Evolutionary conservation across 2,329 filamentous ascomycete genomes (phyloP).

Genomic region (Colletotrichum kahawae): DNA sequence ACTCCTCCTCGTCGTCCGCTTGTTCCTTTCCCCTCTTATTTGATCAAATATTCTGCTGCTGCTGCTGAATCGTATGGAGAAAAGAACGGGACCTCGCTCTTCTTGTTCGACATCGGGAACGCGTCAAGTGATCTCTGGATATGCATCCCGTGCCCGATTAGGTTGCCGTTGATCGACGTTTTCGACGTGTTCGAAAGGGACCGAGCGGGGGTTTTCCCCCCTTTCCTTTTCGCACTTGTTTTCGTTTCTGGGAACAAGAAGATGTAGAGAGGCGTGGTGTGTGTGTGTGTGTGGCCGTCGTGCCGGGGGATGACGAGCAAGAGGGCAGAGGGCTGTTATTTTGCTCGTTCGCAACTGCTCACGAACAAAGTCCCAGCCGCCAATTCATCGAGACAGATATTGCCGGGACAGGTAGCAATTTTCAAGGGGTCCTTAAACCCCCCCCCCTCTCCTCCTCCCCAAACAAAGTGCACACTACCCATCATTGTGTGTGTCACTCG

Average conservation of each 20-base stretch:
- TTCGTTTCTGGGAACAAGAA: background rate
- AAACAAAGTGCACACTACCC: background rate
- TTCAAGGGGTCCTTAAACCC: background rate
- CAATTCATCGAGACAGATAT: background rate
- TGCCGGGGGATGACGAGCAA: background rate
- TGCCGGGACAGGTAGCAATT: background rate
- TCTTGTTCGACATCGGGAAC: background rate
- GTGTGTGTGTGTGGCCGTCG: background rate
- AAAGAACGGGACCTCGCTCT: background rate
- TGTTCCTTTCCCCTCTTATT: background rate
- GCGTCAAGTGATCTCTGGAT: conserved; percentile 4
- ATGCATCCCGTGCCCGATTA: conserved; percentile 5
- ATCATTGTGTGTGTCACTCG: background rate
- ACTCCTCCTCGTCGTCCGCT: background rate
- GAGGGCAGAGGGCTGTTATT: background rate
- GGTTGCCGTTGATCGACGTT: conserved; percentile 10
- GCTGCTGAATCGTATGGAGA: background rate
- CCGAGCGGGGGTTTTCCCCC: background rate
- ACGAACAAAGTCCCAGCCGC: background rate
- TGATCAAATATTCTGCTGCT: background rate
- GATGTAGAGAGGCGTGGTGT: background rate
- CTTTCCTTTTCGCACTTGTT: background rate
- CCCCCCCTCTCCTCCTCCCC: background rate
- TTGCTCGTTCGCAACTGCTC: background rate
- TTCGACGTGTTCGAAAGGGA: background rate